Percentiles rank a stretch among this genome's conserved stretches.
Evolutionary conservation across 805 yeast species (phyloP).

Genomic region (Clavispora phyllophila): DNA sequence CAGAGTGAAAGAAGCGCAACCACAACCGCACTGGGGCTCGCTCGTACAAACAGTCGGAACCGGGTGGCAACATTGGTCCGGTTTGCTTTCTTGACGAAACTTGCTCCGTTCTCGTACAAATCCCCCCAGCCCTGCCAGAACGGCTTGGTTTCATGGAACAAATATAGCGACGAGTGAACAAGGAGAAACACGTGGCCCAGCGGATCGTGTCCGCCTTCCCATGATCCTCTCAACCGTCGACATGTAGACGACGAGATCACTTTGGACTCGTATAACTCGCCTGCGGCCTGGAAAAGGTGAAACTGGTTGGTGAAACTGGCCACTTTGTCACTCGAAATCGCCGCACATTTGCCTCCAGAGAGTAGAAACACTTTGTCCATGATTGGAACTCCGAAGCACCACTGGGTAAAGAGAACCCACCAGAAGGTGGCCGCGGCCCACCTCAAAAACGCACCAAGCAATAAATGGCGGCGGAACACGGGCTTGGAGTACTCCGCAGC

Average conservation of each 20-base stretch:
- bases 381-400: slow-evolving; percentile 77
- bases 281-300: slow-evolving; percentile 1
- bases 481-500: slow-evolving; percentile 7
- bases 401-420: slow-evolving; percentile 87
- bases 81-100: neutral
- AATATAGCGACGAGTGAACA: slow-evolving; percentile 56
- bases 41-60: neutral
- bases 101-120: neutral
- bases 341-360: slow-evolving; percentile 81
- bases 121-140: slow-evolving; percentile 27
- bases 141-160: slow-evolving; percentile 58
- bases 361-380: slow-evolving; percentile 79
- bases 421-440: slow-evolving; percentile 58
- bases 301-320: neutral
- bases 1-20: slow-evolving; percentile 43
- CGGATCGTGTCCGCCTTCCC: slow-evolving; percentile 95
- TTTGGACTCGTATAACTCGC: slow-evolving; percentile 13
- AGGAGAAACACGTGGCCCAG: slow-evolving; percentile 88
- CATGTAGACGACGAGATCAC: slow-evolving; percentile 30
- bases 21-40: slow-evolving; percentile 21
- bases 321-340: slow-evolving; percentile 9
- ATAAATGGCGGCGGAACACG: neutral
- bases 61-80: neutral
- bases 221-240: slow-evolving; percentile 44
- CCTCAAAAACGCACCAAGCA: slow-evolving; percentile 27